phyloP scores from a whole-genome alignment of 208 protist genomes.

The Trichomonas vaginalis region DNA sequence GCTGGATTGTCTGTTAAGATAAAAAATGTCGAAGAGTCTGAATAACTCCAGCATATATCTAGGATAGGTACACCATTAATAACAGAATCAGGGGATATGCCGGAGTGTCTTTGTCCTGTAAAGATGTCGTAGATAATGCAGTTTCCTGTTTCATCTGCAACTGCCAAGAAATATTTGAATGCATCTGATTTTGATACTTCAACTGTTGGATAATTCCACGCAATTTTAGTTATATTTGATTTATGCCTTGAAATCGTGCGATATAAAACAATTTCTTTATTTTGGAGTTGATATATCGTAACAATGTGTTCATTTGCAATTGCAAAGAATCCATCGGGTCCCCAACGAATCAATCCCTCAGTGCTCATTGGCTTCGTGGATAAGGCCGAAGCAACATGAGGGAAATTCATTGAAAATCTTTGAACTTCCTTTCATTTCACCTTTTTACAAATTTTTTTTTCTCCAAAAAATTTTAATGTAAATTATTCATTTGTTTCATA shows the following conservation, averaged over 20 bases:
- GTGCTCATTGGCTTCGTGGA: neutral
- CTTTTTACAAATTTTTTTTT: too few relatives aligned
- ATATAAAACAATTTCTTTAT: neutral
- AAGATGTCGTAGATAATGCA: neutral
- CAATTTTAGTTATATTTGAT: neutral
- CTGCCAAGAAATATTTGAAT: neutral
- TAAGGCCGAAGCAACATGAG: neutral
- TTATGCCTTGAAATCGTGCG: neutral
- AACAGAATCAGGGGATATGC: neutral
- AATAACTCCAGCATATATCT: neutral
- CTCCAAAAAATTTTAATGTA: too few relatives aligned
- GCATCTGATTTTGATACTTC: neutral
- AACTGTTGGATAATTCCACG: neutral
- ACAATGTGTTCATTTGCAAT: neutral
- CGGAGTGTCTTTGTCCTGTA: neutral
- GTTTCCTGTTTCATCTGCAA: neutral
- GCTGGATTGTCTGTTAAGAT: neutral
- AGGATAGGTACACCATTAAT: neutral
- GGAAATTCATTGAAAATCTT: neutral
- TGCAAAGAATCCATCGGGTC: neutral
- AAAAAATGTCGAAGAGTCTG: neutral
- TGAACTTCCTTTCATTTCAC: too few relatives aligned
- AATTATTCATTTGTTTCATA: too few relatives aligned
- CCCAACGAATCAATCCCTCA: neutral
- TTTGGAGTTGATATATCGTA: neutral